These are phyloP conservation scores for Incumbomyces delicatus DNA, from an alignment of 2,329 filamentous ascomycete genomes.

Conservation along the genomic window DNA sequence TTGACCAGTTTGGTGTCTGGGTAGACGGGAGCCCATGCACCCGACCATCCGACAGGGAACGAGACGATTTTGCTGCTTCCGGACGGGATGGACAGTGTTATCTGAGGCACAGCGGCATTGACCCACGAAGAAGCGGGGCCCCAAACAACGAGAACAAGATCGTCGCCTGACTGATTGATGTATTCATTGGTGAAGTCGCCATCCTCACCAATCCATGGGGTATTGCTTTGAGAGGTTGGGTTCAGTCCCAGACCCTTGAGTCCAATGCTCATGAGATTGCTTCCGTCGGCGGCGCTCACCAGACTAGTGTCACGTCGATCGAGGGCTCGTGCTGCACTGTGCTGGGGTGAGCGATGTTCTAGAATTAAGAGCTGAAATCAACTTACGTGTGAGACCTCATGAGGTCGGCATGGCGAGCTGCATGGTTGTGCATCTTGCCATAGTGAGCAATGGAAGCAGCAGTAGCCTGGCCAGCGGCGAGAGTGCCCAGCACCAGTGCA, in stretches of 20 bases:
- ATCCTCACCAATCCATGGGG: conserved; percentile 16
- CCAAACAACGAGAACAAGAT: conserved; percentile 20
- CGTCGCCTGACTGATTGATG: conserved; percentile 17
- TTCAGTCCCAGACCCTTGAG: conserved; percentile 15
- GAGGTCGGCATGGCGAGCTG: conserved; percentile 3
- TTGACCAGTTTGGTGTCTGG: conserved; percentile 16
- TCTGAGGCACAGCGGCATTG: conserved; percentile 18
- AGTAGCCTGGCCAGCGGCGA: conserved; percentile 17
- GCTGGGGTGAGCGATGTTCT: no score
- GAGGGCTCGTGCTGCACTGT: conserved; percentile 3
- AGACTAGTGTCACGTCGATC: conserved; percentile 15
- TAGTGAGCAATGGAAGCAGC: conserved; percentile 13
- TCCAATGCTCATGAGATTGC: conserved; percentile 14
- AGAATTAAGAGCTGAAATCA: no score
- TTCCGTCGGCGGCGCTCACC: conserved; percentile 11
- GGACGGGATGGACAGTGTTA: conserved; percentile 16
- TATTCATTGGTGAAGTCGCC: conserved; percentile 19
- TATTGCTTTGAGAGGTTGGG: conserved; percentile 10
- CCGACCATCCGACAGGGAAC: conserved; percentile 17
- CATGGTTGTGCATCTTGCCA: conserved; percentile 8
- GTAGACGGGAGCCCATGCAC: conserved; percentile 18
- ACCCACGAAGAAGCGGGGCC: conserved; percentile 20
- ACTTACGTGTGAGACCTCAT: conserved; percentile 4
- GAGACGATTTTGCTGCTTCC: conserved; percentile 12
- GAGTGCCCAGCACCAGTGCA: conserved; percentile 21